Evolutionary conservation across 768 basidiomycete genomes (phyloP).

Genomic region (Boletellus sp.): DNA sequence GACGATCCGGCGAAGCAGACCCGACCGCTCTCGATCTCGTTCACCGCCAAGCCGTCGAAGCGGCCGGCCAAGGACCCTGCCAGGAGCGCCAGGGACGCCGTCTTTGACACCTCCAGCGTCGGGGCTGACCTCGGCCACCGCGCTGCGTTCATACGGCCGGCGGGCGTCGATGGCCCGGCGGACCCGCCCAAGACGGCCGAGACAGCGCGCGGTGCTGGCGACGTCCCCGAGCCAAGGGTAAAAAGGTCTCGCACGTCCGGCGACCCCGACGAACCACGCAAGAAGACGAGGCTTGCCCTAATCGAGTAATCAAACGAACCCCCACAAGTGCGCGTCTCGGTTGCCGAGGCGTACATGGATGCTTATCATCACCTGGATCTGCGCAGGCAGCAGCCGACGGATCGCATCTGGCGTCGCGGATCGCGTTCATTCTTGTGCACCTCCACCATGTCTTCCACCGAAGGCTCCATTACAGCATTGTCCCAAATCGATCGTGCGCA

Average conservation of each 20-base stretch:
- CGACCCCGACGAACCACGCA: constrained; percentile 15
- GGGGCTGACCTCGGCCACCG: constrained; percentile 46
- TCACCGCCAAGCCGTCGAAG: constrained; percentile 7
- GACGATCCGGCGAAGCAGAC: constrained; percentile 16
- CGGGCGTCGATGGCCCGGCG: constrained; percentile 21
- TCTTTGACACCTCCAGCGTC: constrained; percentile 46
- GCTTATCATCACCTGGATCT: constrained; percentile 19
- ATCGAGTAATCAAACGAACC: constrained; percentile 24
- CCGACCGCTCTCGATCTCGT: constrained; percentile 24
- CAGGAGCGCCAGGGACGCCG: constrained; percentile 42
- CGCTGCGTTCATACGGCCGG: constrained; percentile 21
- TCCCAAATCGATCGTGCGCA: constrained; percentile 3
- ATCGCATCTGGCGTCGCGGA: constrained; percentile 16
- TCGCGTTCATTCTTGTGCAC: constrained; percentile 12
- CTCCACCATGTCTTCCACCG: constrained; percentile 10
- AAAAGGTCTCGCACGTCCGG: constrained; percentile 24
- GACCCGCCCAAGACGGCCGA: constrained; percentile 6
- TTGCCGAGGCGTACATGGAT: constrained; percentile 13
- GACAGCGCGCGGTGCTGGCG: constrained; percentile 3
- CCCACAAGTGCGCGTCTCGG: constrained; percentile 17
- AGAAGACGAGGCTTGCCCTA: constrained; percentile 23
- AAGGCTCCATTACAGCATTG: constrained; percentile 22
- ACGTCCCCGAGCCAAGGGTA: constrained; percentile 10
- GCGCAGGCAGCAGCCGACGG: constrained; percentile 5
- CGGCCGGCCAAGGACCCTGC: constrained; percentile 17